Percentiles rank a stretch among this genome's conserved stretches.
Conservation (phyloP, 2,329 filamentous ascomycete genomes). For the Clarireedia sp. region DNA sequence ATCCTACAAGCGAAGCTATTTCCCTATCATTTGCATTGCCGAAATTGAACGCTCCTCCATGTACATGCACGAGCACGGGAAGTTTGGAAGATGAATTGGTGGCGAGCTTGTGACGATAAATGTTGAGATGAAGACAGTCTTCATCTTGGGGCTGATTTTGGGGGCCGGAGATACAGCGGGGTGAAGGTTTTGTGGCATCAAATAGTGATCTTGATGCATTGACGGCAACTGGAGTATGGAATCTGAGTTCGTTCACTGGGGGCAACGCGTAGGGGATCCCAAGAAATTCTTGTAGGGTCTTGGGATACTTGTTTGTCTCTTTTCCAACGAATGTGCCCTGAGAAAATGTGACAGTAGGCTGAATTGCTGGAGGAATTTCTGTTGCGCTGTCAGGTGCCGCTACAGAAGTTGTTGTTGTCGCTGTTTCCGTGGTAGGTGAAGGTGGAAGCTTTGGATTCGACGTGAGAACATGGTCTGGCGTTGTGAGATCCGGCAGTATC, state of each 20-base stretch:
- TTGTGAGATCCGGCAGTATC: not conserved
- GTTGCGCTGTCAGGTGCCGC: not conserved
- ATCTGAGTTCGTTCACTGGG: constrained; percentile 39
- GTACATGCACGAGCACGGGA: constrained; percentile 52
- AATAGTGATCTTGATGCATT: constrained; percentile 22
- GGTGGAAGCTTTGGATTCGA: not conserved
- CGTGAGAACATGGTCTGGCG: not conserved
- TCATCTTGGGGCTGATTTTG: constrained; percentile 30
- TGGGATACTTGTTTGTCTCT: constrained; percentile 16
- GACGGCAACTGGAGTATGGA: constrained; percentile 30
- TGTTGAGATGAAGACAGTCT: constrained; percentile 46
- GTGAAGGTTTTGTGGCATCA: constrained; percentile 32
- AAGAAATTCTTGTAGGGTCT: constrained; percentile 34
- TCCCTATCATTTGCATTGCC: constrained; percentile 32
- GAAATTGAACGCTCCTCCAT: constrained; percentile 56
- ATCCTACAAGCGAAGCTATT: constrained; percentile 53
- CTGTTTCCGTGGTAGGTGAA: not conserved
- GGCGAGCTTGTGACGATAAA: constrained; percentile 33
- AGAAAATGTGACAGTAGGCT: constrained; percentile 13
- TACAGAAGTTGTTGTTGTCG: not conserved
- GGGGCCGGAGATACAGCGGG: constrained; percentile 21
- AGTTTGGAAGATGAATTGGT: constrained; percentile 23
- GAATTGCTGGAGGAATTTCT: not conserved
- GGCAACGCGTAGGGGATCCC: constrained; percentile 43
- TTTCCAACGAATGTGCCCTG: constrained; percentile 25